Evolutionary conservation across 768 basidiomycete species (phyloP).

Genomic region (Hemileccinum impolitum): DNA sequence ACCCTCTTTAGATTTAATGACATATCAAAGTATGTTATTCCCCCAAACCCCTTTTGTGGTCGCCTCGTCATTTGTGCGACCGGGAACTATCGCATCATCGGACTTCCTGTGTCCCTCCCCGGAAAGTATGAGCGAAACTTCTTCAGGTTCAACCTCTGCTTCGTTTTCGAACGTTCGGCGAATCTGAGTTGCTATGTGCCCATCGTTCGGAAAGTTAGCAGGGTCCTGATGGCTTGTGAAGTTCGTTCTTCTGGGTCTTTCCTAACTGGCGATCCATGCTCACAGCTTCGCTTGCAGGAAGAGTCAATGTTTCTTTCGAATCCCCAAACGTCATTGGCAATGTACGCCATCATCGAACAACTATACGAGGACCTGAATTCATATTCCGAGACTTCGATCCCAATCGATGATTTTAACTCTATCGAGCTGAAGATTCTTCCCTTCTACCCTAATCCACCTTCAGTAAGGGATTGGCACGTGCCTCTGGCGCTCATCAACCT

Average conservation of each 20-base stretch:
- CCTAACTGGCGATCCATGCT: neutral
- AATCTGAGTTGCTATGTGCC: slow-evolving; percentile 96
- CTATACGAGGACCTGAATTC: slow-evolving; percentile 97
- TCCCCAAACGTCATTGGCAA: slow-evolving; percentile 57
- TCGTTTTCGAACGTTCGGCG: slow-evolving; percentile 89
- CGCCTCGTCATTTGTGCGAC: slow-evolving; percentile 86
- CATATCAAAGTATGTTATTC: slow-evolving; percentile 93
- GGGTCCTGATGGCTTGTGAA: slow-evolving; percentile 87
- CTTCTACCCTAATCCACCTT: slow-evolving; percentile 91
- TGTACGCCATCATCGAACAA: slow-evolving; percentile 88
- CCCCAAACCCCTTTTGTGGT: slow-evolving; percentile 79
- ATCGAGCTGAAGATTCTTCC: slow-evolving; percentile 96
- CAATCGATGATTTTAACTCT: slow-evolving; percentile 88
- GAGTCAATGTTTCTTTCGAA: slow-evolving; percentile 88
- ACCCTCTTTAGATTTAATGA: slow-evolving; percentile 85
- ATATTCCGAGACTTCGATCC: slow-evolving; percentile 93
- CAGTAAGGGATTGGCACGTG: slow-evolving; percentile 92
- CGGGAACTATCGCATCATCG: slow-evolving; percentile 79
- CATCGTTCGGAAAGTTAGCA: slow-evolving; percentile 89
- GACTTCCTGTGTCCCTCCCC: slow-evolving; percentile 80
- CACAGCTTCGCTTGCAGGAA: slow-evolving; percentile 47
- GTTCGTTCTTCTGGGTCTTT: slow-evolving; percentile 41
- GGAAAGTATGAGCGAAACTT: slow-evolving; percentile 82
- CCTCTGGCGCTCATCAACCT: slow-evolving; percentile 88
- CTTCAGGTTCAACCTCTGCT: slow-evolving; percentile 93